phyloP scores from a whole-genome alignment of 352 stramenopile species.

The Detonula confervacea region DNA sequence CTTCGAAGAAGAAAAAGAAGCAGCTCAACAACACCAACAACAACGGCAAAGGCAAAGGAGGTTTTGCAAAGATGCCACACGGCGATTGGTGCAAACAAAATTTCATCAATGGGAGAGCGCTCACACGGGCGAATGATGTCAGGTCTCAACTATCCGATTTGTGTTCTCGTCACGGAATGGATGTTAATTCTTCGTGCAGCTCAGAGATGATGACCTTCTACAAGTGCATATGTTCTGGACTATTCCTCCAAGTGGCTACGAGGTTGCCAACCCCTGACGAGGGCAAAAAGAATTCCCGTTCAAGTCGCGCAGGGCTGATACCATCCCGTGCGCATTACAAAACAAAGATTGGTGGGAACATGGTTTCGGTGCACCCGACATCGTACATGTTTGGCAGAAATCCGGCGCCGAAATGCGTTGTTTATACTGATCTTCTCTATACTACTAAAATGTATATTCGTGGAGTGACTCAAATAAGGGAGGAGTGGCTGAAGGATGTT shows the following conservation, averaged over 20 bases:
- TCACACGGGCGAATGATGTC: constrained; percentile 74
- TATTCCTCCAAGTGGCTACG: constrained; percentile 79
- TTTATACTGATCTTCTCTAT: constrained; percentile 81
- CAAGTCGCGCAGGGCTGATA: constrained; percentile 45
- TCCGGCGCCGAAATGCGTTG: constrained; percentile 73
- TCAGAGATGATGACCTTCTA: constrained; percentile 67
- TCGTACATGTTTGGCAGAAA: constrained; percentile 74
- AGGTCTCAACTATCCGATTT: constrained; percentile 67
- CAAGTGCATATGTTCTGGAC: constrained; percentile 71
- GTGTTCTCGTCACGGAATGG: constrained; percentile 63
- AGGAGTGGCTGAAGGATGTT: constrained; percentile 71
- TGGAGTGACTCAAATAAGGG: constrained; percentile 77
- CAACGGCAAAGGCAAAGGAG: constrained; percentile 24
- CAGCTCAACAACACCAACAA: too few relatives aligned
- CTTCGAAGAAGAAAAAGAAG: constrained; percentile 42
- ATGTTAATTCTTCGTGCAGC: constrained; percentile 66
- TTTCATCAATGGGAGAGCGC: constrained; percentile 71
- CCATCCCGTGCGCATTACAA: constrained; percentile 65
- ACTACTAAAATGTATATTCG: constrained; percentile 83
- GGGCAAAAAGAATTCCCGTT: constrained; percentile 20
- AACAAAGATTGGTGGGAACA: constrained; percentile 67
- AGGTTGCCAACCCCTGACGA: constrained; percentile 49
- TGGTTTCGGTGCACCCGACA: constrained; percentile 78
- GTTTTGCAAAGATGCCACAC: constrained; percentile 49
- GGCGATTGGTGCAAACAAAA: constrained; percentile 78